Evolutionary conservation across 306 rosid species (phyloP), one percentile per base, ranked within the genome.

Genomic region (Nissolia schottii): DNA sequence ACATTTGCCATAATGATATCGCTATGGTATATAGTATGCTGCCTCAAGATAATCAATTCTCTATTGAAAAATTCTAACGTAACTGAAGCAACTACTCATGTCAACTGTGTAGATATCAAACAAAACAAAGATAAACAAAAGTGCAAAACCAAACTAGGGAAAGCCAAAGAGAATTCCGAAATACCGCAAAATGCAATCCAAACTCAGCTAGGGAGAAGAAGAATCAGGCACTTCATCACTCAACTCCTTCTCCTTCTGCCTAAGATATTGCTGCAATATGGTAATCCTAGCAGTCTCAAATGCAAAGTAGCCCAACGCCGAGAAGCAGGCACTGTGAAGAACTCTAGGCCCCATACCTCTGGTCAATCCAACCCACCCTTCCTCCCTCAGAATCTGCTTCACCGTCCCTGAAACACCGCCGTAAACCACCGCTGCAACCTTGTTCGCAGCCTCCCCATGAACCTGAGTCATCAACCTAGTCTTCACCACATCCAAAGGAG

Each of bases 261-360:
- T 84, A 35, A 92, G 71, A 81, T 90, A 87, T 41, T 83, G 80
- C 9, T 84, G 73, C 85, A 93, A 56, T 38, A 93, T 78, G 0
- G 83, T 40, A 61, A 91, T 84, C 87, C 91, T 86, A 16, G 99
- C 99, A 0, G 99, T 94, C 85, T 94, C 99, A 24, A 94, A 94
- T 0, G 97, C 97, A 67, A 94, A 94, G 80, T 89, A 94, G 0
- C 99, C 99, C 77, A 94, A 69, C 0, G 99, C 97, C 0, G 98
- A 89, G 68, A 91, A 94, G 65, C 99, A 89, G 32, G 97, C 96
- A 61, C 96, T 87, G 55, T 94, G 97, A 58, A 94, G 77, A 74
- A 94, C 93, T 72, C 99, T 67, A 3, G 97, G 99, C 19, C 99
- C 99, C 91, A 91, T 88, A 11, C 99, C 99, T 12, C 95, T 77